Base-by-base conservation (phyloP, 257 asterid genomes). In the Solanum arcanum region DNA sequence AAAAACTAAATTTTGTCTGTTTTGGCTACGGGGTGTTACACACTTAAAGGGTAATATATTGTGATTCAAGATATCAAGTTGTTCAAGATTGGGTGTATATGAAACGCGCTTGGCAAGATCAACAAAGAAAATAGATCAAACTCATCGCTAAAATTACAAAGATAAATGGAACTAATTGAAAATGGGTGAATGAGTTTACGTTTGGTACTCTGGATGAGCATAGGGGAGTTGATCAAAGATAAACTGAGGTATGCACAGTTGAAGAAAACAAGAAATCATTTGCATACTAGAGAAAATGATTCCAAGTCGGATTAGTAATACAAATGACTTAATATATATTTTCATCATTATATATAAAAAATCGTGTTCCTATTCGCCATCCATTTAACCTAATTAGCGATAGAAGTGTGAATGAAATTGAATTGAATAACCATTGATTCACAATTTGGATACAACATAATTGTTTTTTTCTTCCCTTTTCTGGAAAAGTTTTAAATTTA, bases 241-340 rank as follows among this genome's bases (percentile, higher is more conserved):
- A 78, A 88, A n/a, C 9, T 41, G 66, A 4, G 25, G 10, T 66
- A 69, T 37, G 86, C 31, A 44, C 75, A 60, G 47, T 85, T 88
- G 10, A 88, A 64, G 83, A 88, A 83, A 18, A 69, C 6, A 68
- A 64, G 64, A 39, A 88, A 85, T 12, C 29, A 68, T 23, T 88
- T 85, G n/a, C 31, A 66, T 3, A 88, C 88, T 33, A 68, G 33
- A 66, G 90, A 88, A 23, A 88, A 39, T 37, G 88, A 86, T 42
- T 88, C 83, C 9, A 85, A 78, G 21, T 76, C 14, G 80, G 66
- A 44, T 49, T 66, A 35, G 80, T 70, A 74, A 85, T 23, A 5
- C 5, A 77, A 10, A 0, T 20, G 25, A 35, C 39, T 84, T 72
- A 88, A 85, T 78, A 88, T 76, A 59, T 66, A 14, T 66, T 86